These are phyloP conservation scores for Eimeria falciformis DNA, from an alignment of 169 alveolate genomes.

Conservation along the genomic window DNA sequence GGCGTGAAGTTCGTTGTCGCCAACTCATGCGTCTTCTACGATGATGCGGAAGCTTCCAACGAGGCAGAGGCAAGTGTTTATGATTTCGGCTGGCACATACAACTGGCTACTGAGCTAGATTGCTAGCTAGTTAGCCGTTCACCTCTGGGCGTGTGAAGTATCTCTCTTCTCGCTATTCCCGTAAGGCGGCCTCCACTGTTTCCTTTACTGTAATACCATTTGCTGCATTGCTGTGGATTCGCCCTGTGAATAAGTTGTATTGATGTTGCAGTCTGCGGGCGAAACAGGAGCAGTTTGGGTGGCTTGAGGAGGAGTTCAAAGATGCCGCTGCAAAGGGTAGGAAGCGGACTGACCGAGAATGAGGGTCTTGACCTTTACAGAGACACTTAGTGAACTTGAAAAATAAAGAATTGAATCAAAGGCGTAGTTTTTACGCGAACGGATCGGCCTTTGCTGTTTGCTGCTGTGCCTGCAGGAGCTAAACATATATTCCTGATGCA, in stretches of 20 bases:
- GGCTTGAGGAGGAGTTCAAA: slow-evolving; percentile 28
- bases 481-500: slow-evolving; percentile 9
- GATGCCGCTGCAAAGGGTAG: slow-evolving; percentile 9
- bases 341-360: too few relatives aligned
- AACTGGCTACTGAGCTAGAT: neutral
- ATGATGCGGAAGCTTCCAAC: neutral
- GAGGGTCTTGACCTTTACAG: too few relatives aligned
- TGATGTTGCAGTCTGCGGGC: neutral
- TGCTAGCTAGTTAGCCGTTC: neutral
- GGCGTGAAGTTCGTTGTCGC: slow-evolving; percentile 34
- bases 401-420: too few relatives aligned
- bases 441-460: neutral
- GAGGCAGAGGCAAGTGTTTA: slow-evolving; percentile 53
- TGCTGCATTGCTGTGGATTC: too few relatives aligned
- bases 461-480: slow-evolving; percentile 14
- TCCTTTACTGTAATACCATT: too few relatives aligned
- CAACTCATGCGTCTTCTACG: slow-evolving; percentile 13
- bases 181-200: too few relatives aligned
- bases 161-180: too few relatives aligned
- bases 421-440: too few relatives aligned
- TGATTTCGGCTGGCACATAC: too few relatives aligned
- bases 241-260: too few relatives aligned
- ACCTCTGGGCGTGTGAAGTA: neutral
- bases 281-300: slow-evolving; percentile 26
- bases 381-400: too few relatives aligned